Base-by-base conservation (phyloP, 2,329 filamentous ascomycete species). In the Fusarium xyrophilum region DNA sequence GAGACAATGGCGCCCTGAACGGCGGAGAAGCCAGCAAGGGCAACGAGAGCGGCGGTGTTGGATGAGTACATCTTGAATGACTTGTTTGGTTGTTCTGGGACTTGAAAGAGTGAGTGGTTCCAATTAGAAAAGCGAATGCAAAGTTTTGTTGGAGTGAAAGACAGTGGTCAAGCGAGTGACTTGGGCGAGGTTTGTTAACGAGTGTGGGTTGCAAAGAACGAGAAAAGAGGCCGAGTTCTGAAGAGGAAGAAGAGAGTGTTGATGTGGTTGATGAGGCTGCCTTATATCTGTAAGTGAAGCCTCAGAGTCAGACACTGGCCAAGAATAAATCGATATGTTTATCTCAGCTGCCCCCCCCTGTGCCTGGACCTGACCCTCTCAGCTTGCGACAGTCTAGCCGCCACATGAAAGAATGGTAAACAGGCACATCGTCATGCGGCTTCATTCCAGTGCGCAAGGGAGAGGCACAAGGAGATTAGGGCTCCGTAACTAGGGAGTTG, bases 31-130 rank as follows among this genome's bases (percentile, higher is more conserved):
- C 67, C 70, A 56, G 64, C 72, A 36, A 75, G 60, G 54, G 74
- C 69, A 39, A 69, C 57, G 23, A 75, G 50, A 54, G 75, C 43
- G 42, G 72, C 68, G 56, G 74, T 64, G 68, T 71, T 73, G 62
- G 59, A 46, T 69, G 73, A 50, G 65, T 73, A 68, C 68, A 76
- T 76, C 46, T 71, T 75, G 67, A 56, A 68, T 33, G 50, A 43
- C 50, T 65, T 59, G 47, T 59, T 71, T 53, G 38, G 53, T 61
- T 53, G 30, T 32, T 21, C 44, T 58, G 32, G 27, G 47, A 59
- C 46, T 58, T 65, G 14, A 30, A 56, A 40, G 52, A 47, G 40
- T 38, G 48, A 44, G 40, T 42, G 65, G 51, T 68, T 68, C 13
- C 23, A 42, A 17, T 27, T 27, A 23, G 50, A 53, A 47, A 40